A percentile compares a stretch with the other conserved stretches of the same genome.
Conservation (phyloP, 139 green algal genomes). For the Gonium pectorale region DNA sequence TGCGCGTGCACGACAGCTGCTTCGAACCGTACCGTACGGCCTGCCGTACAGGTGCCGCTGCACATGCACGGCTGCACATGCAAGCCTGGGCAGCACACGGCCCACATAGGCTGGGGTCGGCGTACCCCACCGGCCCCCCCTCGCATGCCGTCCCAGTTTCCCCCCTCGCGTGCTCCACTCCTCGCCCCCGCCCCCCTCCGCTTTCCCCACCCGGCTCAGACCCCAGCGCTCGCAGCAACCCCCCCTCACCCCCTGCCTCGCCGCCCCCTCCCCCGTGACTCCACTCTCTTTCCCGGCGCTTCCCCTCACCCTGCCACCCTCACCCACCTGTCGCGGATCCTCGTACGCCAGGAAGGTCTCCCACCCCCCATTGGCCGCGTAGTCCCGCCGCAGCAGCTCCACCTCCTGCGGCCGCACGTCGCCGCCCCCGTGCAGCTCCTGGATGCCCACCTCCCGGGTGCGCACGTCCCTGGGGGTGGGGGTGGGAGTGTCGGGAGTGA, state of each 20-base stretch:
- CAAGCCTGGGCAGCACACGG: too few relatives aligned
- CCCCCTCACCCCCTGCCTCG: neutral
- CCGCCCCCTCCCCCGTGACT: neutral
- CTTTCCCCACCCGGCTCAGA: too few relatives aligned
- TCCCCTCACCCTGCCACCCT: neutral
- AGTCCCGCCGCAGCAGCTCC: conserved; percentile 96
- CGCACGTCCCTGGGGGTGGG: conserved; percentile 86
- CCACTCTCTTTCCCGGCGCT: neutral
- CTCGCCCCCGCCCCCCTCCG: too few relatives aligned
- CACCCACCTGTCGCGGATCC: conserved; percentile 72
- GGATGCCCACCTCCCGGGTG: conserved; percentile 95
- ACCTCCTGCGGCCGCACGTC: conserved; percentile 71
- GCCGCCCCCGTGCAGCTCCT: conserved; percentile 96
- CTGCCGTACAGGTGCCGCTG: too few relatives aligned
- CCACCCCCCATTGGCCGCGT: conserved; percentile 95
- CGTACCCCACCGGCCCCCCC: too few relatives aligned
- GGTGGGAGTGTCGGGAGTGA: neutral
- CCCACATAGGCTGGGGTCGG: too few relatives aligned
- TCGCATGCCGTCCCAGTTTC: too few relatives aligned
- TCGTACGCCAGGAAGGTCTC: conserved; percentile 98
- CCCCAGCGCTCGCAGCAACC: too few relatives aligned
- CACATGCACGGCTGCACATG: too few relatives aligned
- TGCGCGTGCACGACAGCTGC: too few relatives aligned
- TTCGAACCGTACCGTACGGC: too few relatives aligned
- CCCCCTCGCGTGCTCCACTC: too few relatives aligned